Evolutionary conservation across 1,284 basidiomycete genomes (phyloP), one percentile per base, ranked within the genome.

Genomic region (Mycena sp.): DNA sequence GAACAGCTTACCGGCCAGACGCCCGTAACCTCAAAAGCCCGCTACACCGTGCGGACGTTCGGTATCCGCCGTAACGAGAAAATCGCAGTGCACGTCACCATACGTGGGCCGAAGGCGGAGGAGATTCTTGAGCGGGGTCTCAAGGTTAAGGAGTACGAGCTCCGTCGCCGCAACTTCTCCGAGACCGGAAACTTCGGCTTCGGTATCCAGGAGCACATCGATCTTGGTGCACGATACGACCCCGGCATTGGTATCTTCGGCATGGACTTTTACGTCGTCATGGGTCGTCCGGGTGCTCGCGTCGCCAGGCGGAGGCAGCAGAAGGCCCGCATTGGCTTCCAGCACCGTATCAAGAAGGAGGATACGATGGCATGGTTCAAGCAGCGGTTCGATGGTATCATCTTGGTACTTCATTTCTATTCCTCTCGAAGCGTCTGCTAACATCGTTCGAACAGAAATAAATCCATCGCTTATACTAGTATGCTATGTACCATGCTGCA

Each of bases 21-120:
- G 72, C 97, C 98, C 81, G 97, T 99, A 79, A 98, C 97, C 79
- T 98, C 96, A 84, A 99, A 99, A 91, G 97, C 97, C 75, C 96
- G 97, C 79, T 99, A 98, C 95, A 99, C 98, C 80, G 96, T 99
- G 85, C 96, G 97, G 81, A 95, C 95, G 72, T 99, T 99, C 88
- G 95, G 96, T 84, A 99, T 99, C 89, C 95, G 98, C 84, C 95
- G 97, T 88, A 99, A 99, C 90, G 98, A 99, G 88, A 99, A 99
- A 92, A 99, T 99, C 82, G 98, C 98, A 70, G 95, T 95, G 79
- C 97, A 99, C 87, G 97, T 99, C 82, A 99, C 97, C 82, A 98
- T 99, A 87, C 96, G 97, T 78, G 97, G 97, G 64, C 97, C 97
- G 80, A 99, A 99, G 87, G 97, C 97, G 66, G 97, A 99, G 91